Conservation (phyloP, 768 basidiomycete species). For the Tylopilus vinaceipallidus region DNA sequence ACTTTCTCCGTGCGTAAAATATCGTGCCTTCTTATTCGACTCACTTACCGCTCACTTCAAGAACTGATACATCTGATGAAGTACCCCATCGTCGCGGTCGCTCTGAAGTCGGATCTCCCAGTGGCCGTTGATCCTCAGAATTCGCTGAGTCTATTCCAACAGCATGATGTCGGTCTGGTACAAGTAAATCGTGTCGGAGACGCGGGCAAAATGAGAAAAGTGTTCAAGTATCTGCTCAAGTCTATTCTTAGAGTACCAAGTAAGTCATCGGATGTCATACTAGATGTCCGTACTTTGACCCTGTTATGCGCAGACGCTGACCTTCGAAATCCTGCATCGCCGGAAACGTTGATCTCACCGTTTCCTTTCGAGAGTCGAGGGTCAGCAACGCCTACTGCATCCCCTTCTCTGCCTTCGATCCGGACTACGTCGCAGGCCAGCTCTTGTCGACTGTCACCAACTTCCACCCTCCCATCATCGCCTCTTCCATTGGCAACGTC, state of each 20-base stretch:
- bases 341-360: constrained; percentile 50
- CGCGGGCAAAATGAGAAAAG: constrained; percentile 67
- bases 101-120: constrained; percentile 81
- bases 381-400: constrained; percentile 52
- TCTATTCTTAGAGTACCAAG: constrained; percentile 51
- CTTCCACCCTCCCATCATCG: constrained; percentile 35
- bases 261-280: constrained; percentile 19
- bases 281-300: constrained; percentile 8
- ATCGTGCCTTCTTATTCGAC: constrained; percentile 1
- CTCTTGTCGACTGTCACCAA: constrained; percentile 30
- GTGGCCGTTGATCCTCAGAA: constrained; percentile 55
- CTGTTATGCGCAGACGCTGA: constrained; percentile 36
- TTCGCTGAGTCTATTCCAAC: constrained; percentile 48
- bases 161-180: constrained; percentile 75
- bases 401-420: constrained; percentile 38
- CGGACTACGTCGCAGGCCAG: constrained; percentile 31
- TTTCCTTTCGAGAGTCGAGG: constrained; percentile 53
- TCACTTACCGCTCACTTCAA: constrained; percentile 29
- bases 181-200: constrained; percentile 62
- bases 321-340: constrained; percentile 72
- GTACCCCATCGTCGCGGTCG: constrained; percentile 71
- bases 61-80: constrained; percentile 57
- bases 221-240: constrained; percentile 73
- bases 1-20: constrained; percentile 62
- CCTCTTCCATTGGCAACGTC: constrained; percentile 43